Base-by-base conservation (phyloP, 202 grass and related monocot genomes). In the Setaria viridis region DNA sequence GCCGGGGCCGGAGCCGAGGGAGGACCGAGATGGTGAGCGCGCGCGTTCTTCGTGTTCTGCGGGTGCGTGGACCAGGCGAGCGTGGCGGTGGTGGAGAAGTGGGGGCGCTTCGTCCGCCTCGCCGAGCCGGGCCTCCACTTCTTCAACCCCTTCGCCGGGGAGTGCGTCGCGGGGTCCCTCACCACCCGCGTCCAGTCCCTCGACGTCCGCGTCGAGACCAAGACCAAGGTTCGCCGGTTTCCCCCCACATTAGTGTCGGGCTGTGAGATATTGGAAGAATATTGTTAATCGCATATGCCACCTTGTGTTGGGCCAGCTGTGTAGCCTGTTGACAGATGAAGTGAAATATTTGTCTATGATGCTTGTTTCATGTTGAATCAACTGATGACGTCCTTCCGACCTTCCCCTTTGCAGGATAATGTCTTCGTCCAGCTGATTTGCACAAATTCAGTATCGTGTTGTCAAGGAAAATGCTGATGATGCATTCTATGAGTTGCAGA, bases 401-500 rank as follows among this genome's bases (percentile, higher is more conserved):
- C 19, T 9, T 25, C 25, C 25, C 25, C 0, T 17, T 41, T 78
- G 82, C 89, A 98, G 93, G 96, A 99, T 68, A 99, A 99, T 78
- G 96, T 99, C 16, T 99, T 99, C 62, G 91, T 99, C 58, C 96
- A 99, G 65, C 87, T 99, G 41, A 86, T 98, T n/a, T 98, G 93
- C 77, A 94, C 91, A 50, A 25, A 95, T 95, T 76, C 95, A 95
- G 13, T 98, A 95, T 70, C 87, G 96, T 54, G 78, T 99, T 88
- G 78, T 99, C 64, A 99, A 94, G 83, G 88, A 89, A 89, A 72
- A 89, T 50, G 93, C 91, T 81, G 96, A 99, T 63, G 96, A 99
- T 88, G 96, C 96, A 55, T 99, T 94, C 79, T 96, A 99, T 76
- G 96, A 99, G 80, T 86, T 99, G 86, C 91, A 99, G 91, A 95